Conservation (phyloP, 176 grass and related monocot genomes). For the Elaeis guineensis region DNA sequence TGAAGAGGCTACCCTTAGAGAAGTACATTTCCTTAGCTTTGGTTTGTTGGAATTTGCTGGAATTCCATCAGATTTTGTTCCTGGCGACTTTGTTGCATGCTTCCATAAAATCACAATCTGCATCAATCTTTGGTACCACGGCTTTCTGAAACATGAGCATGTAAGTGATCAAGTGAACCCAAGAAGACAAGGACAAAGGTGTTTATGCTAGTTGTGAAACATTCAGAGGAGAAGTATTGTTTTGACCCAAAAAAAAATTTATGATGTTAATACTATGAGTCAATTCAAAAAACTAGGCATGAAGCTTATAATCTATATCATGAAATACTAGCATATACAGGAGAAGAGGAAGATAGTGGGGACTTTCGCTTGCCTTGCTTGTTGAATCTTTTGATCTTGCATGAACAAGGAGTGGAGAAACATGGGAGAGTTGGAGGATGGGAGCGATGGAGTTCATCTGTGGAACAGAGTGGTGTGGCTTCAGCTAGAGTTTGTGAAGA, state of each 20-base stretch:
- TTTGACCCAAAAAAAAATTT: too few relatives aligned
- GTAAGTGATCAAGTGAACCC: not conserved
- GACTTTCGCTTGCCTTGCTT: slow-evolving; percentile 22
- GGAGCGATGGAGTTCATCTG: not conserved
- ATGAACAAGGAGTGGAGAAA: slow-evolving; percentile 41
- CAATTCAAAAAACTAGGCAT: too few relatives aligned
- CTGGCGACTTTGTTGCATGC: slow-evolving; percentile 7
- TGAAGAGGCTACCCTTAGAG: slow-evolving; percentile 78
- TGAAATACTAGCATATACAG: too few relatives aligned
- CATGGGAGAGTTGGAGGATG: slow-evolving; percentile 24
- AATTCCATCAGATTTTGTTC: not conserved
- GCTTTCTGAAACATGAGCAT: slow-evolving; percentile 33
- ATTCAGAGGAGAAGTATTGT: too few relatives aligned
- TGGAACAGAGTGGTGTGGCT: slow-evolving; percentile 11
- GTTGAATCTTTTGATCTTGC: slow-evolving; percentile 45
- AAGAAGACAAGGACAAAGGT: too few relatives aligned
- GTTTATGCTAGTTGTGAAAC: too few relatives aligned
- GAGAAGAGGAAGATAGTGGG: not conserved
- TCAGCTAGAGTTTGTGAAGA: slow-evolving; percentile 25
- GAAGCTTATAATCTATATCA: too few relatives aligned
- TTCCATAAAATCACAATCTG: slow-evolving; percentile 57
- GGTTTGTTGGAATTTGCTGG: not conserved
- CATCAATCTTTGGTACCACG: slow-evolving; percentile 69
- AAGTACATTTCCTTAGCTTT: slow-evolving; percentile 73
- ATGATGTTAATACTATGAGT: too few relatives aligned